Base-by-base conservation (phyloP, 1,284 basidiomycete species). In the Mrakiaceae sp. region DNA sequence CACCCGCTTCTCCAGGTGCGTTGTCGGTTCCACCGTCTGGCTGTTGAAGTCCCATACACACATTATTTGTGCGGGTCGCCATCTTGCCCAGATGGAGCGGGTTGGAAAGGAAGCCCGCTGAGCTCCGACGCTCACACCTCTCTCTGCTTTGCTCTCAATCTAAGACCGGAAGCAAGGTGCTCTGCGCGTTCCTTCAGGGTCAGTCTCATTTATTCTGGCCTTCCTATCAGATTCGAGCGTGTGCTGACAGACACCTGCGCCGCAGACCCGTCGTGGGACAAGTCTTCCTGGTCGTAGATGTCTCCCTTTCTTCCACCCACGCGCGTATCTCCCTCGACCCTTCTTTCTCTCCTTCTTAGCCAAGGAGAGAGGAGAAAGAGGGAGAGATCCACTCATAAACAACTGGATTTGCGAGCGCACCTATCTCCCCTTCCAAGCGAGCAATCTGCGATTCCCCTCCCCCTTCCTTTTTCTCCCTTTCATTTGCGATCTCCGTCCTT, bases 151-250 rank as follows among this genome's bases (percentile, higher is more conserved):
- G 5, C 12, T 61, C 14, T 59, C 47, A 62, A 3, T 70, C 27
- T 27, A 27, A 94, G 90, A 98, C 95, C 0, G 95, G 95, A 49
- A 94, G 90, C 78, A 98, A 98, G 76, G 93, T 98, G 6, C 81
- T 98, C 14, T 94, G 91, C 69, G 94, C 94, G 6, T 98, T 98
- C 79, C 79, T 98, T 57, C 95, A 98, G 67, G 75, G 75, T 77
- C 66, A 76, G 81, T 72, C 71, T 70, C n/a, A 71, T 70, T 55
- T 74, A 14, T 11, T 57, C 42, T 8, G 50, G 4, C 55, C n/a
- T 50, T n/a, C 40, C 9, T 16, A 46, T 9, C 10, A 9, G 27
- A 42, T 50, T 7, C 1, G 40, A 50, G 3, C 48, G 27, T 47
- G 9, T 56, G 8, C 54, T 39, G 9, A 10, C 1, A 39, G 11